Evolutionary conservation across 1,284 basidiomycete species (phyloP).

Genomic region (Ceratobasidium sp.): DNA sequence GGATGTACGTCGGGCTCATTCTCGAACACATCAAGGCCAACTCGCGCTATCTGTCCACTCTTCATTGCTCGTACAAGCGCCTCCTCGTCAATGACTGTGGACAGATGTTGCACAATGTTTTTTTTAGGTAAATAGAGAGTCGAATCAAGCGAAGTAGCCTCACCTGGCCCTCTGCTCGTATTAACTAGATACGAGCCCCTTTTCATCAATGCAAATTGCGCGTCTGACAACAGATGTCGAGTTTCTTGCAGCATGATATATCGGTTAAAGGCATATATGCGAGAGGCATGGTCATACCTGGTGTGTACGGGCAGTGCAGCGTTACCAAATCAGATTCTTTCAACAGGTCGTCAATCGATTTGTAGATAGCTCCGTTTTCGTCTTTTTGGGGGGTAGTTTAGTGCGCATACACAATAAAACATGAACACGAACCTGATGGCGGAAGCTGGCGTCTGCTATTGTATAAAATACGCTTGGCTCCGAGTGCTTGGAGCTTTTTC

Average conservation of each 20-base stretch:
- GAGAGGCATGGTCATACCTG: background rate
- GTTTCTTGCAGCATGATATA: slow-evolving; percentile 41
- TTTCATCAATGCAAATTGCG: slow-evolving; percentile 49
- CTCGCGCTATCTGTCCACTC: slow-evolving; percentile 47
- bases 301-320: slow-evolving; percentile 47
- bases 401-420: background rate
- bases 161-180: slow-evolving; percentile 47
- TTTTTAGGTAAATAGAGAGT: background rate
- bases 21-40: slow-evolving; percentile 49
- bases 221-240: slow-evolving; percentile 45
- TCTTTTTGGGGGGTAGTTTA: slow-evolving; percentile 32
- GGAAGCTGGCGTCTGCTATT: slow-evolving; percentile 42
- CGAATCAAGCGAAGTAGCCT: background rate
- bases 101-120: too few relatives aligned
- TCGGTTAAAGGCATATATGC: background rate
- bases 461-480: slow-evolving; percentile 44
- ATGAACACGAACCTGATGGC: slow-evolving; percentile 34
- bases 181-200: slow-evolving; percentile 50
- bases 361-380: slow-evolving; percentile 44
- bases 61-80: slow-evolving; percentile 49
- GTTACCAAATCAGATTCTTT: slow-evolving; percentile 47
- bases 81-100: slow-evolving; percentile 48
- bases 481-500: slow-evolving; percentile 43
- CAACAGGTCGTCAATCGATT: slow-evolving; percentile 49
- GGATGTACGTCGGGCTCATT: slow-evolving; percentile 48